Evolutionary conservation across 305 asterid genomes (phyloP).

Genomic region (Ilex paraguariensis): DNA sequence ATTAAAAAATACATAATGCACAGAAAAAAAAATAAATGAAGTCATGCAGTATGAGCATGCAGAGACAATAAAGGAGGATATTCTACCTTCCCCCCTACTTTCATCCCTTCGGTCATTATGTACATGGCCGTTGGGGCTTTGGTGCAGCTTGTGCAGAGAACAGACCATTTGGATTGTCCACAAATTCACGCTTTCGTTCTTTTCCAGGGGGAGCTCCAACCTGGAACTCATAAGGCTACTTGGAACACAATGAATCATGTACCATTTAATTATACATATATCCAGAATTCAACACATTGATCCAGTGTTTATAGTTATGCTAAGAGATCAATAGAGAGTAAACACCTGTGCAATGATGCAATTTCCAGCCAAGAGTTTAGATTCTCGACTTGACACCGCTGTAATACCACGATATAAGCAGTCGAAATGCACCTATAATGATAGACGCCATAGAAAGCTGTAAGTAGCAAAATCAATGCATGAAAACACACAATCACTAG

Average conservation of each 20-base stretch:
- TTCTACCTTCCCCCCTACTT: slow-evolving; percentile 91
- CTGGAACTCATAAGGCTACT: slow-evolving; percentile 93
- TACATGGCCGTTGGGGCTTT: slow-evolving; percentile 94
- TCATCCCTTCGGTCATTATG: slow-evolving; percentile 84
- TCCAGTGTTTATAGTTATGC: slow-evolving; percentile 1
- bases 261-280: slow-evolving; percentile 23
- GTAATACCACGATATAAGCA: slow-evolving; percentile 82
- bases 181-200: slow-evolving; percentile 92
- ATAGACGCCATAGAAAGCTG: slow-evolving; percentile 11
- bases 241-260: slow-evolving; percentile 18
- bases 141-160: slow-evolving; percentile 99
- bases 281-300: background rate
- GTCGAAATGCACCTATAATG: slow-evolving; percentile 79
- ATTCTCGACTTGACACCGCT: slow-evolving; percentile 91
- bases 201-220: slow-evolving; percentile 86
- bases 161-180: slow-evolving; percentile 82
- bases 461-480: background rate
- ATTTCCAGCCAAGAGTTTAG: slow-evolving; percentile 92
- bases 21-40: slow-evolving; percentile 2
- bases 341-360: slow-evolving; percentile 84
- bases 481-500: slow-evolving; percentile 5
- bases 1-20: background rate
- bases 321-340: slow-evolving; percentile 4
- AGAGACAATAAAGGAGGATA: background rate
- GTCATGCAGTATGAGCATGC: background rate